phyloP scores from a whole-genome alignment of 1,284 basidiomycete species.

The Malassezia sympodialis region DNA sequence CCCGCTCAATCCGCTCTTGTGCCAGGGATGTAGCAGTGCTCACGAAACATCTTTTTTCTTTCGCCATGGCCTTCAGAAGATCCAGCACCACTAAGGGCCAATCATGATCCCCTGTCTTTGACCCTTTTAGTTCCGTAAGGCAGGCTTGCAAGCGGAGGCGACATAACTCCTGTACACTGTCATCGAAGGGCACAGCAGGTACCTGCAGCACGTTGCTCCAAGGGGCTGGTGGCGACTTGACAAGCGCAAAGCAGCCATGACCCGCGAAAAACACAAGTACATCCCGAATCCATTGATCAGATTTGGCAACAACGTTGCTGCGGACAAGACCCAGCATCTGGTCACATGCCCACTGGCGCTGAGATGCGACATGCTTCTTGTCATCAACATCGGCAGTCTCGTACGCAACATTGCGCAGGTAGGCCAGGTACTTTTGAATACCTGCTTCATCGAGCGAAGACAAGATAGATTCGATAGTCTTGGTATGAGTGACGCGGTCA shows the following conservation, averaged over 20 bases:
- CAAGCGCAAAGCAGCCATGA: conserved; percentile 66
- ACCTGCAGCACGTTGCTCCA: conserved; percentile 51
- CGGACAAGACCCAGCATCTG: conserved; percentile 70
- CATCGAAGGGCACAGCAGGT: conserved; percentile 59
- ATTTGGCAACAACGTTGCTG: conserved; percentile 69
- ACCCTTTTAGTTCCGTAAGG: conserved; percentile 63
- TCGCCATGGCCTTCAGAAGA: conserved; percentile 58
- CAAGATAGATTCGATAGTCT: conserved; percentile 78
- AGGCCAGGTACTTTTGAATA: conserved; percentile 66
- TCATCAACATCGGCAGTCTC: conserved; percentile 13
- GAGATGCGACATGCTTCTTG: conserved; percentile 18
- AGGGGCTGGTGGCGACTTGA: conserved; percentile 58
- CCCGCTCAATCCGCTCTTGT: conserved; percentile 24
- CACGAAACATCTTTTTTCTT: conserved; percentile 60
- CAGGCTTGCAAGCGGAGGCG: conserved; percentile 63
- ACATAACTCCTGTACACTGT: conserved; percentile 59
- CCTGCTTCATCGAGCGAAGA: conserved; percentile 65
- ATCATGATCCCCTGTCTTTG: conserved; percentile 62
- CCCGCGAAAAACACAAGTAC: conserved; percentile 72
- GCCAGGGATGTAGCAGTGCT: conserved; percentile 16
- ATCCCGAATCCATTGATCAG: conserved; percentile 64
- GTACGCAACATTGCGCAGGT: conserved; percentile 53
- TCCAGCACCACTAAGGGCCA: conserved; percentile 67
- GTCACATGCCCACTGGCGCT: conserved; percentile 66
- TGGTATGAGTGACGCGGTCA: conserved; percentile 81